Base-by-base conservation (phyloP, 306 rosid genomes). In the Fragaria iinumae region DNA sequence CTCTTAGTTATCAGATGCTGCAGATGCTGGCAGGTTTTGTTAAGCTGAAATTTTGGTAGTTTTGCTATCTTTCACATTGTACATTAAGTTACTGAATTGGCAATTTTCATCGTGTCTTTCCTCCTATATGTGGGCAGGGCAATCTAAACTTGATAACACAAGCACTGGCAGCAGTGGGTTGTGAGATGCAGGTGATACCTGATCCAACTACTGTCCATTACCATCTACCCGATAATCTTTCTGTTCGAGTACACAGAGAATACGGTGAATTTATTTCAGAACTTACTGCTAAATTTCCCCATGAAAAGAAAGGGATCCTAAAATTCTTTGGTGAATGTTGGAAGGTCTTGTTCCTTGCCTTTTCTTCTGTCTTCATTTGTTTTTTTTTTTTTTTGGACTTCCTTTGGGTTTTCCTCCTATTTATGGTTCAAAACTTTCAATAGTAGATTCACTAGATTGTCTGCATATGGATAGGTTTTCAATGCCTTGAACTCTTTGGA, bases 151-250 rank as follows among this genome's bases (percentile, higher is more conserved):
- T 95, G 82, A 95, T 95, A 79, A 95, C 97, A 67, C 93, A 92
- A 92, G 97, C 98, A 27, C 77, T 95, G 91, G 97, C 89, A 70
- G 97, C 97, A 62, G 97, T 95, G 79, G 98, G 97, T 44, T 84
- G 96, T 81, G 82, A 76, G 88, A 92, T 92, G 96, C 77, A 84
- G 77, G 97, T 90, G 83, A 78, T 95, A 81, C 97, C 98, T 57
- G 98, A 95, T 88, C 98, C 93, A 48, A 95, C 97, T 38, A 95
- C 97, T 2, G 98, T 95, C 70, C 98, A 95, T 86, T 95, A 89
- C 78, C 97, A 92, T 85, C 93, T 92, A 56, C 97, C 97, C 0
- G 82, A 84, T 74, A 81, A 87, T 69, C 92, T 90, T 71, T 90
- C 97, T 29, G 92, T 95, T 11, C 88, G 72, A 79, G 96, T 95